These are phyloP conservation scores for Colletotrichum godetiae DNA, from an alignment of 2,329 filamentous ascomycete species.

Conservation along the genomic window DNA sequence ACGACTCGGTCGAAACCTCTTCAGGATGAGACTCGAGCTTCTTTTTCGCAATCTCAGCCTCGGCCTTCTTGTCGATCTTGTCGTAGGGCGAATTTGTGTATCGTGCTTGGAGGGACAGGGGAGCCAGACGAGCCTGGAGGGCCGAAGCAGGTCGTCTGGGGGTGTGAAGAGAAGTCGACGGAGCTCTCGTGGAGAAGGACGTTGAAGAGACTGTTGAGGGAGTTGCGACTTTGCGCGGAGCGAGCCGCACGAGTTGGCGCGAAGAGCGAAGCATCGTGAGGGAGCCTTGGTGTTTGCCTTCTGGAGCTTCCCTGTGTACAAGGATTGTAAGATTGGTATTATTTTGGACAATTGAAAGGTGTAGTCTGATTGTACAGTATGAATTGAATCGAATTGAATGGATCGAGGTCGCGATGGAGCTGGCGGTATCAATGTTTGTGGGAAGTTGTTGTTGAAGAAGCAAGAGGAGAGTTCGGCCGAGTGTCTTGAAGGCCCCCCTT, in stretches of 20 bases:
- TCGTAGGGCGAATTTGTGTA: constrained; percentile 42
- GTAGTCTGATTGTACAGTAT: background rate
- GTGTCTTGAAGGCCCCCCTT: background rate
- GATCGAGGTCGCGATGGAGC: background rate
- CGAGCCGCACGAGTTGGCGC: constrained; percentile 39
- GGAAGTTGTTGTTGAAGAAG: background rate
- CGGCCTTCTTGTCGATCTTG: constrained; percentile 64
- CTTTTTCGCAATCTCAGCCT: constrained; percentile 64
- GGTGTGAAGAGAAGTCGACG: constrained; percentile 3
- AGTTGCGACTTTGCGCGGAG: constrained; percentile 31
- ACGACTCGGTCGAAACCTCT: constrained; percentile 69
- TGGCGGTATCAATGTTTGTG: background rate
- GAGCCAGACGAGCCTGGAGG: constrained; percentile 3
- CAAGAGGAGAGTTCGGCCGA: background rate
- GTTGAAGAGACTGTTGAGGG: background rate
- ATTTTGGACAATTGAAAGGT: background rate
- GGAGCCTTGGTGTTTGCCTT: background rate
- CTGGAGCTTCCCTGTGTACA: too few relatives aligned
- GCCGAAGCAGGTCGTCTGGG: constrained; percentile 33
- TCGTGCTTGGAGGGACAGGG: constrained; percentile 18
- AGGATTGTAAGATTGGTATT: background rate
- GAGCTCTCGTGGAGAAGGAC: background rate
- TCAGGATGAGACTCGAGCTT: constrained; percentile 71
- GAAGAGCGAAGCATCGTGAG: constrained; percentile 45
- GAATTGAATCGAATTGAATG: background rate